Conservation (phyloP, 495 filamentous ascomycete species). For the Aspergillus leporis region DNA sequence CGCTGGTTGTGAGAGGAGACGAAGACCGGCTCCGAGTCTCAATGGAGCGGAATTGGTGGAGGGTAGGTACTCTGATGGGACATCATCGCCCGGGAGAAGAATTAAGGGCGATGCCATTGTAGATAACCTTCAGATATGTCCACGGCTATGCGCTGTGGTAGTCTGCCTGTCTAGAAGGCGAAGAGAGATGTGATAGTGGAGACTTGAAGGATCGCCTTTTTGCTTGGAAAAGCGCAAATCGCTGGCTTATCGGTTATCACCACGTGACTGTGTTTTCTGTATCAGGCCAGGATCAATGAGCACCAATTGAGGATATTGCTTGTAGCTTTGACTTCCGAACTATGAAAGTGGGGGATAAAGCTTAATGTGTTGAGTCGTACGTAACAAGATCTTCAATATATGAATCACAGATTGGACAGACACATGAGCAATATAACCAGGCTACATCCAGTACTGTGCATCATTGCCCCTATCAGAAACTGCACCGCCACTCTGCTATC, state of each 20-base stretch:
- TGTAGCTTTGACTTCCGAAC: too few species aligned
- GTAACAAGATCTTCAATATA: too few species aligned
- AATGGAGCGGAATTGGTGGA: conserved; percentile 66
- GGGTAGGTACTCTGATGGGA: conserved; percentile 60
- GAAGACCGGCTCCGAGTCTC: conserved; percentile 81
- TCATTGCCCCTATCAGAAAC: too few species aligned
- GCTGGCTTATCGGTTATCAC: conserved; percentile 24
- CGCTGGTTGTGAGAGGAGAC: conserved; percentile 38
- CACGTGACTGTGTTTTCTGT: conserved; percentile 20
- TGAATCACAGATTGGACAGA: too few species aligned
- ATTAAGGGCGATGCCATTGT: conserved; percentile 50
- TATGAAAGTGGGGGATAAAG: too few species aligned
- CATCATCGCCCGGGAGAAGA: conserved; percentile 77
- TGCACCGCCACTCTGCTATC: conserved; percentile 41
- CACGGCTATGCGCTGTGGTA: background rate
- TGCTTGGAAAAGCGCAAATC: conserved; percentile 12
- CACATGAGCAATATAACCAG: too few species aligned
- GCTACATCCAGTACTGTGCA: too few species aligned
- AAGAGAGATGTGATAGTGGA: background rate
- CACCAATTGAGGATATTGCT: too few species aligned
- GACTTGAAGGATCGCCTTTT: conserved; percentile 2
- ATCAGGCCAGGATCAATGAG: too few species aligned
- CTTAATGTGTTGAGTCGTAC: too few species aligned
- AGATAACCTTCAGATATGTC: background rate
- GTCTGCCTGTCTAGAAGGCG: background rate